phyloP scores from a whole-genome alignment of 2,329 filamentous ascomycete genomes.

The Stemphylium lycopersici region DNA sequence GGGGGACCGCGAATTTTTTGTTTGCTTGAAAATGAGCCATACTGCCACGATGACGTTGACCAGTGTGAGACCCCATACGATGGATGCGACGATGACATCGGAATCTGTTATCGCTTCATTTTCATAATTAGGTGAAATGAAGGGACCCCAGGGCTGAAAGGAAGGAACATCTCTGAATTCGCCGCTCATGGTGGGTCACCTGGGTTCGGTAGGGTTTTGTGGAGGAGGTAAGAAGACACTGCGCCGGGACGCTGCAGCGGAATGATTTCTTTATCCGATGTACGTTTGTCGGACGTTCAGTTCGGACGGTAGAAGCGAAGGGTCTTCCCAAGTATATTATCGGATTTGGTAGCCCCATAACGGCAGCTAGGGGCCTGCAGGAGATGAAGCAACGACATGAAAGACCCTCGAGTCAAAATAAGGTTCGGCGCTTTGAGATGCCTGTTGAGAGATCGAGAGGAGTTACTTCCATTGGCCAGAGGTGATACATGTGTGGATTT shows the following conservation, averaged over 20 bases:
- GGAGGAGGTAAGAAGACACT: neutral
- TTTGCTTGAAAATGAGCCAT: constrained; percentile 43
- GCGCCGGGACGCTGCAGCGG: neutral
- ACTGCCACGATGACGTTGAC: constrained; percentile 36
- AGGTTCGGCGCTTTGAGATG: constrained; percentile 16
- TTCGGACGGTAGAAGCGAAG: neutral
- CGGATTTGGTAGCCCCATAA: constrained; percentile 11
- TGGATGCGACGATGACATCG: constrained; percentile 41
- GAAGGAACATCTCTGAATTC: constrained; percentile 25
- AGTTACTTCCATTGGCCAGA: constrained; percentile 3
- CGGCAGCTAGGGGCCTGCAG: constrained; percentile 23
- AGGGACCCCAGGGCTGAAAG: constrained; percentile 34
- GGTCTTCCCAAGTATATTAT: constrained; percentile 15
- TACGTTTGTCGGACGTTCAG: neutral
- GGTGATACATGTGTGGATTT: constrained; percentile 1
- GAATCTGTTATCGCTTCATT: constrained; percentile 36
- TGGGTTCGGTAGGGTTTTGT: neutral
- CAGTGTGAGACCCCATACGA: constrained; percentile 39
- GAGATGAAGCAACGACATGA: constrained; percentile 19
- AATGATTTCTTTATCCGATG: constrained; percentile 4
- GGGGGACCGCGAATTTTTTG: constrained; percentile 32
- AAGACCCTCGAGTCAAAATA: constrained; percentile 26
- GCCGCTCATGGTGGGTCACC: constrained; percentile 17
- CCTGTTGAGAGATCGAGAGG: neutral
- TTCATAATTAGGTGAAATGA: constrained; percentile 30